A percentile compares a stretch with the other conserved stretches of the same genome.
Evolutionary conservation across 176 grass and related monocot species (phyloP).

Genomic region (Avena eriantha): DNA sequence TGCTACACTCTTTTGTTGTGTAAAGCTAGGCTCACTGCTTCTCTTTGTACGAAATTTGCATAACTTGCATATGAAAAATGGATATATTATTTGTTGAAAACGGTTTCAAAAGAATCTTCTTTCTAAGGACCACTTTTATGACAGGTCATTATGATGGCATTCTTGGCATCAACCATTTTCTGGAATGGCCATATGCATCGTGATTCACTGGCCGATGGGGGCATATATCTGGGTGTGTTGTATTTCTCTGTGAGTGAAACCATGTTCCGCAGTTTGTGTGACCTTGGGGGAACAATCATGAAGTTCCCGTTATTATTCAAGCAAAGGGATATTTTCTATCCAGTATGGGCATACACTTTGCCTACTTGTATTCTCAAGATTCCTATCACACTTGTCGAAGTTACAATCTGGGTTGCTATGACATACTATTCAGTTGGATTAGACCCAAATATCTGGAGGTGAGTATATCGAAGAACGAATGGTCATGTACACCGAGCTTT

Average conservation of each 20-base stretch:
- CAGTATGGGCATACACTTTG: slow-evolving; percentile 61
- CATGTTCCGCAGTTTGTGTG: slow-evolving; percentile 55
- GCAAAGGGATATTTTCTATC: slow-evolving; percentile 66
- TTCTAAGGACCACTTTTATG: slow-evolving; percentile 2
- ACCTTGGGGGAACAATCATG: slow-evolving; percentile 47
- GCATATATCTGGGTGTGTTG: slow-evolving; percentile 52
- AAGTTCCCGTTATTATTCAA: slow-evolving; percentile 68
- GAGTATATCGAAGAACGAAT: slow-evolving; percentile 1
- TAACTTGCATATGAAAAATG: background rate
- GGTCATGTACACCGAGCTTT: background rate
- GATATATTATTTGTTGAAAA: background rate
- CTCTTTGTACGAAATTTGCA: background rate
- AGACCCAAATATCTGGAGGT: slow-evolving; percentile 59
- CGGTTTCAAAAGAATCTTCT: background rate
- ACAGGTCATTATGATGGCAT: slow-evolving; percentile 52
- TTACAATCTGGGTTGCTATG: slow-evolving; percentile 52
- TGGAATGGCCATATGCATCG: slow-evolving; percentile 48
- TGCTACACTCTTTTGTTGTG: background rate
- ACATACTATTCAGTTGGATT: slow-evolving; percentile 67
- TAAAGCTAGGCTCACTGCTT: background rate
- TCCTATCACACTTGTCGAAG: slow-evolving; percentile 56
- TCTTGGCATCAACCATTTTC: slow-evolving; percentile 48
- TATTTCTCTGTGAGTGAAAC: slow-evolving; percentile 53
- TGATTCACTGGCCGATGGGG: slow-evolving; percentile 50
- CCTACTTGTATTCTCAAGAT: slow-evolving; percentile 63